Conservation (phyloP, 2,329 filamentous ascomycete genomes). For the Claviceps pazoutovae region DNA sequence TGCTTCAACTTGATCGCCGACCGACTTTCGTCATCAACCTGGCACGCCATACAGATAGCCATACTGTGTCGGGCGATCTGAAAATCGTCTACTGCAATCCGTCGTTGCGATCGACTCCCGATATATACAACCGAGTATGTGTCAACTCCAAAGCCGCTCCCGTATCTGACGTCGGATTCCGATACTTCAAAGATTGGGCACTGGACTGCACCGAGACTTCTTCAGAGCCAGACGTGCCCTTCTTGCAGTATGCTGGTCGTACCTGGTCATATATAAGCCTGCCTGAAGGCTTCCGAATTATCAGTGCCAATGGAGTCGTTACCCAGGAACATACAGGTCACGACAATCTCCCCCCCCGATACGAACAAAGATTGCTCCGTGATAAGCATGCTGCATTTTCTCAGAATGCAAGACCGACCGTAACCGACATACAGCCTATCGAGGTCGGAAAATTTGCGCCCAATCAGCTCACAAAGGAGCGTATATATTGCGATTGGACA, state of each 20-base stretch:
- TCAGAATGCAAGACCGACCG: neutral
- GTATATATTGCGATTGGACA: slow-evolving; percentile 4
- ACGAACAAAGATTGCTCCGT: neutral
- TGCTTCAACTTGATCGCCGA: slow-evolving; percentile 27
- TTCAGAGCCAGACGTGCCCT: neutral
- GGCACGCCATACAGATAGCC: slow-evolving; percentile 7
- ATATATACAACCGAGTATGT: slow-evolving; percentile 1
- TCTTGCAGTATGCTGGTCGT: slow-evolving; percentile 6
- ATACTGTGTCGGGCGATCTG: slow-evolving; percentile 4
- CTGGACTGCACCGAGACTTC: neutral
- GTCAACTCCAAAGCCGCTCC: neutral
- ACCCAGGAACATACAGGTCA: slow-evolving; percentile 6
- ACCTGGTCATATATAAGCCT: slow-evolving; percentile 4
- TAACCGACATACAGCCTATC: slow-evolving; percentile 1
- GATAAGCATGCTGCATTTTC: neutral
- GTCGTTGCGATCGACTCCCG: slow-evolving; percentile 1
- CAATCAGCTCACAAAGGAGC: slow-evolving; percentile 14
- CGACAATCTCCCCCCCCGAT: neutral
- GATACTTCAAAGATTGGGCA: slow-evolving; percentile 4
- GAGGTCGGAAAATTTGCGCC: slow-evolving; percentile 10
- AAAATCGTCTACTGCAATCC: slow-evolving; percentile 24
- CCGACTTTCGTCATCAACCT: slow-evolving; percentile 25
- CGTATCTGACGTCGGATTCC: neutral
- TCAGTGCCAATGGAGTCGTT: slow-evolving; percentile 11
- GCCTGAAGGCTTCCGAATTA: neutral